These are phyloP conservation scores for Globisporangium camurandrum DNA, from an alignment of 352 stramenopile species.

Conservation along the genomic window DNA sequence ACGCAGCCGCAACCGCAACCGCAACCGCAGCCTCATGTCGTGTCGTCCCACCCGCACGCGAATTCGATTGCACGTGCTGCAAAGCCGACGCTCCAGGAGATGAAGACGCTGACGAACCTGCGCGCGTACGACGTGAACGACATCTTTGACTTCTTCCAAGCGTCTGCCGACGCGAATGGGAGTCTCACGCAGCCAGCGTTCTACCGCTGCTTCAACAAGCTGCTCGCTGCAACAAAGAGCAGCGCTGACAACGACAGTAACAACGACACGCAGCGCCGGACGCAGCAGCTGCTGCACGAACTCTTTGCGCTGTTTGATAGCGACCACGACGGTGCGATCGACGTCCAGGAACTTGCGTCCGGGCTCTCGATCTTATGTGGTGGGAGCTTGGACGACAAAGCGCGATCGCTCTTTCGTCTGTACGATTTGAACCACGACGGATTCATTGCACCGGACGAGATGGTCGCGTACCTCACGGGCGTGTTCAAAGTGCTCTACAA, in stretches of 20 bases:
- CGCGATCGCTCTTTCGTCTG: slow-evolving; percentile 70
- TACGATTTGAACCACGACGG: slow-evolving; percentile 82
- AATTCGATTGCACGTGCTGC: not conserved
- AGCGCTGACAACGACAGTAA: slow-evolving; percentile 24
- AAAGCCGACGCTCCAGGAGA: slow-evolving; percentile 50
- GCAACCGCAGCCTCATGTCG: too few relatives aligned
- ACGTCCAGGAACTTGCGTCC: slow-evolving; percentile 77
- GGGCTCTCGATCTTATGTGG: slow-evolving; percentile 86
- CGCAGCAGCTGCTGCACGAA: slow-evolving; percentile 49
- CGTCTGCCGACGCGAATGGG: slow-evolving; percentile 50
- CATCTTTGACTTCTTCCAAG: slow-evolving; percentile 83
- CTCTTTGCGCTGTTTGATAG: slow-evolving; percentile 81
- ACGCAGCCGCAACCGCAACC: not conserved
- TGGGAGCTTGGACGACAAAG: slow-evolving; percentile 61
- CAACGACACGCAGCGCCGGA: slow-evolving; percentile 30
- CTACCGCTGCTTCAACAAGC: slow-evolving; percentile 81
- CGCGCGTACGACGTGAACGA: slow-evolving; percentile 79
- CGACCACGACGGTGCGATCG: slow-evolving; percentile 73
- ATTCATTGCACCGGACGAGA: slow-evolving; percentile 73
- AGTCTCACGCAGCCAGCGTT: slow-evolving; percentile 62
- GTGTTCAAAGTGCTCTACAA: slow-evolving; percentile 87
- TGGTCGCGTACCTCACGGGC: slow-evolving; percentile 74
- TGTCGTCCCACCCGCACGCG: slow-evolving; percentile 9
- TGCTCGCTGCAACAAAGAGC: slow-evolving; percentile 54
- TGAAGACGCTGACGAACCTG: slow-evolving; percentile 77